These are phyloP conservation scores for Podaxis carcinomalis DNA, from an alignment of 768 basidiomycete genomes.

Conservation along the genomic window DNA sequence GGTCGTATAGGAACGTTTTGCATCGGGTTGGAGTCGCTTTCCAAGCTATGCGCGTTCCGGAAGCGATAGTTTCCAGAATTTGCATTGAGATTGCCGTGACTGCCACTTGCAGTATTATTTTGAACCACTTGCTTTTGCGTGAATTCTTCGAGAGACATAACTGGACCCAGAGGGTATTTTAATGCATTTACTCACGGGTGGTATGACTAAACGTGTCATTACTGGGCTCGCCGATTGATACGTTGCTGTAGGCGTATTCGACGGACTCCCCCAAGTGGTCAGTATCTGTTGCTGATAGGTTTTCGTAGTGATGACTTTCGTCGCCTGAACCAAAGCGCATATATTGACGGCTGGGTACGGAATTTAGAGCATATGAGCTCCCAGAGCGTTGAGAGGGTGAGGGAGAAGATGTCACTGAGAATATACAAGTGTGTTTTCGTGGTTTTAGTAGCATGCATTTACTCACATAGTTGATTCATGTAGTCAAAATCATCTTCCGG, in stretches of 20 bases:
- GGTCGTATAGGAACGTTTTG: constrained; percentile 56
- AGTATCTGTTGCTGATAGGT: not conserved
- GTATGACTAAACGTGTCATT: not conserved
- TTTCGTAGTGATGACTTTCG: not conserved
- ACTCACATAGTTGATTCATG: constrained; percentile 12
- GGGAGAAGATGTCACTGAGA: constrained; percentile 27
- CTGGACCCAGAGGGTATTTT: not conserved
- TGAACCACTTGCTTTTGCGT: not conserved
- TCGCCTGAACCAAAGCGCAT: not conserved
- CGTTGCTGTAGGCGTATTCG: not conserved
- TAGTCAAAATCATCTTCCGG: constrained; percentile 13
- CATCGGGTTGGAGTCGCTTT: not conserved
- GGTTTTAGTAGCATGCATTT: constrained; percentile 12
- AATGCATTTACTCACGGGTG: not conserved
- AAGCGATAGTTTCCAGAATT: not conserved
- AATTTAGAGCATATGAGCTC: not conserved
- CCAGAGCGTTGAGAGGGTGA: constrained; percentile 26
- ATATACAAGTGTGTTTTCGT: not conserved
- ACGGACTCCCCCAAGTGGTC: not conserved
- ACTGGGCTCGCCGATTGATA: not conserved
- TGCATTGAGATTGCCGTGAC: not conserved
- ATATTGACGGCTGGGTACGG: not conserved
- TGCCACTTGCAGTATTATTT: not conserved
- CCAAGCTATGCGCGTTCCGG: not conserved
- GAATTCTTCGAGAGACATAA: not conserved